phyloP scores from a whole-genome alignment of 495 filamentous ascomycete species.

The Trichoderma parareesei region DNA sequence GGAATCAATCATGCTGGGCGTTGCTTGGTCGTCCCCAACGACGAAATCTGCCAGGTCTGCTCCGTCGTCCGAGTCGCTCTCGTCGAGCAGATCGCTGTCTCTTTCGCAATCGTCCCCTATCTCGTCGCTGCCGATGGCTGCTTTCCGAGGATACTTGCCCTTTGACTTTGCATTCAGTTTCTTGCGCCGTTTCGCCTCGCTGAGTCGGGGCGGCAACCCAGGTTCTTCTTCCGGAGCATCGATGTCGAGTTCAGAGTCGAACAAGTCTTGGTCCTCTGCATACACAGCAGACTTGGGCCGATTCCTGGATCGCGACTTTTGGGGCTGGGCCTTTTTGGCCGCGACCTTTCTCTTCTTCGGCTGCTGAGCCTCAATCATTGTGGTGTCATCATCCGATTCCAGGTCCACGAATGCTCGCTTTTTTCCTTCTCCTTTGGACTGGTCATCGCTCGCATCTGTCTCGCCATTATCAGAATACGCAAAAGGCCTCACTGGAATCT shows the following conservation, averaged over 20 bases:
- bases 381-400: background rate
- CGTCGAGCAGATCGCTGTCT: constrained; percentile 37
- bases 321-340: background rate
- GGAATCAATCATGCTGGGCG: constrained; percentile 26
- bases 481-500: constrained; percentile 7
- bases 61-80: constrained; percentile 39
- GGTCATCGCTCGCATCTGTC: constrained; percentile 17
- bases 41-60: constrained; percentile 38
- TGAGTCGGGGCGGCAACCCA: background rate
- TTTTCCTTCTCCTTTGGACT: background rate
- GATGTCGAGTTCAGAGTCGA: constrained; percentile 6
- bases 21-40: constrained; percentile 33
- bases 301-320: background rate
- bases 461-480: constrained; percentile 15
- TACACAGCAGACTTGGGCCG: background rate
- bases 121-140: constrained; percentile 32
- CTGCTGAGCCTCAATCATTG: background rate
- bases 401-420: background rate
- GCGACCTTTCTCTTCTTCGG: constrained; percentile 3
- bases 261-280: constrained; percentile 6
- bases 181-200: background rate
- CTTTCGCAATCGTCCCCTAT: constrained; percentile 40
- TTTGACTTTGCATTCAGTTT: constrained; percentile 1
- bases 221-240: constrained; percentile 11
- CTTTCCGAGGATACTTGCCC: background rate